Base-by-base conservation (phyloP, 257 asterid species). In the Solanum lycopersicoides region DNA sequence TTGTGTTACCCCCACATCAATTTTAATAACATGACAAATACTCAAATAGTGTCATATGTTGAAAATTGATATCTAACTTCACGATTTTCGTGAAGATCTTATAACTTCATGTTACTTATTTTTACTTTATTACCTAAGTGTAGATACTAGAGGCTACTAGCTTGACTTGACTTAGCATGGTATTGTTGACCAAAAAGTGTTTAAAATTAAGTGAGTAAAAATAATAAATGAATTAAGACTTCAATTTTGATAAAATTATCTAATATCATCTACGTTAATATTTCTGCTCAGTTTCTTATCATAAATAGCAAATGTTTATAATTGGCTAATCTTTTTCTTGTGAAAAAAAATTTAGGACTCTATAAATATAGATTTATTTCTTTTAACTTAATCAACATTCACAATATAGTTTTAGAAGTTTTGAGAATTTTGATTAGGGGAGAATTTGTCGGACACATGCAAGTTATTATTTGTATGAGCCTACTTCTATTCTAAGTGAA, bases 161-260 rank as follows among this genome's bases (percentile, higher is more conserved):
- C 69, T 80, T 47, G 68, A 18, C 85, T 16, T 47, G 68, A 82
- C 69, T 23, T 75, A 88, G 87, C 56, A 83, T 90, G 88, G 89
- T 79, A 83, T 87, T 88, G 90, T 91, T 92, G 95, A 93, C 93
- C 89, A 37, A 12, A 25, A 28, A 15, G 13, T 9, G 3, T 28
- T 53, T 53, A 53, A 79, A 8, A 77, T 44, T 2, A 16, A 13
- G 3, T 1, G 15, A 77, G 25, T 25, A 1, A 42, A 44, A 28
- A 77, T 77, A 3, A 42, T 15, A 16, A 77, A 45, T n/a, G 63
- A 77, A 53, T 42, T n/a, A 10, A 63, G 30, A 63, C 25, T 72
- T 72, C 77, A 53, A 53, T 53, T 56, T 56, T 7, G 11, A 56
- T 11, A 73, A 2, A 34, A 72, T 34, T 34, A 72, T 39, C 11